These are phyloP conservation scores for Yamadazyma laniorum DNA, from an alignment of 805 yeast genomes.

Conservation along the genomic window DNA sequence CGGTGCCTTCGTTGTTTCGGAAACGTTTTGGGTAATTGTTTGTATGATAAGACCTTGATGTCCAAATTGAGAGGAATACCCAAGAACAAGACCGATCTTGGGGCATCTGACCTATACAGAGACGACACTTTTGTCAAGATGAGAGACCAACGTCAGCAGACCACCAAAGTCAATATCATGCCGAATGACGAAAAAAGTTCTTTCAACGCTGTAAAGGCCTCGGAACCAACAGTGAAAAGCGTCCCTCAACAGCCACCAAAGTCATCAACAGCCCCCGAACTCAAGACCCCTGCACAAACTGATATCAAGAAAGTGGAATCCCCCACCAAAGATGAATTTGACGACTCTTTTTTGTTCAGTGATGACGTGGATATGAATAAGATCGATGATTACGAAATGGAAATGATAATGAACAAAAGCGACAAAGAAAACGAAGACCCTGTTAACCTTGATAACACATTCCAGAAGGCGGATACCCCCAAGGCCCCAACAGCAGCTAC, in stretches of 20 bases:
- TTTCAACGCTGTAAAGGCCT: not conserved
- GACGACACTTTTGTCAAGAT: constrained; percentile 19
- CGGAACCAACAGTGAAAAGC: not conserved
- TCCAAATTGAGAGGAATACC: constrained; percentile 45
- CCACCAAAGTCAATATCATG: constrained; percentile 9
- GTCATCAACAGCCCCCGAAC: constrained; percentile 1
- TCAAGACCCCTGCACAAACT: constrained; percentile 3
- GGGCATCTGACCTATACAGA: constrained; percentile 32
- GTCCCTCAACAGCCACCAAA: not conserved
- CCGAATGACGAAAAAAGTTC: not conserved
- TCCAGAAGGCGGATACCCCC: constrained; percentile 1
- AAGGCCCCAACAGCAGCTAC: not conserved
- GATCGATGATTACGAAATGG: constrained; percentile 24
- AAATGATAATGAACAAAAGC: constrained; percentile 18
- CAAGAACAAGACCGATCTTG: constrained; percentile 20
- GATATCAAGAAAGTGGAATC: not conserved
- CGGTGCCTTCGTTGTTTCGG: constrained; percentile 80
- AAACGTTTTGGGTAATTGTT: constrained; percentile 74
- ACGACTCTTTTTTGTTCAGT: constrained; percentile 41
- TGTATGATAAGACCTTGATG: constrained; percentile 72
- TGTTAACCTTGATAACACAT: not conserved
- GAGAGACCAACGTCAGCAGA: constrained; percentile 8
- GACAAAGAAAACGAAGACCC: constrained; percentile 13
- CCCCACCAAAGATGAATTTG: constrained; percentile 27
- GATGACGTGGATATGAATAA: constrained; percentile 31